Evolutionary conservation across 768 basidiomycete genomes (phyloP), one percentile per base, ranked within the genome.

Genomic region (Rhizopogon sp.): DNA sequence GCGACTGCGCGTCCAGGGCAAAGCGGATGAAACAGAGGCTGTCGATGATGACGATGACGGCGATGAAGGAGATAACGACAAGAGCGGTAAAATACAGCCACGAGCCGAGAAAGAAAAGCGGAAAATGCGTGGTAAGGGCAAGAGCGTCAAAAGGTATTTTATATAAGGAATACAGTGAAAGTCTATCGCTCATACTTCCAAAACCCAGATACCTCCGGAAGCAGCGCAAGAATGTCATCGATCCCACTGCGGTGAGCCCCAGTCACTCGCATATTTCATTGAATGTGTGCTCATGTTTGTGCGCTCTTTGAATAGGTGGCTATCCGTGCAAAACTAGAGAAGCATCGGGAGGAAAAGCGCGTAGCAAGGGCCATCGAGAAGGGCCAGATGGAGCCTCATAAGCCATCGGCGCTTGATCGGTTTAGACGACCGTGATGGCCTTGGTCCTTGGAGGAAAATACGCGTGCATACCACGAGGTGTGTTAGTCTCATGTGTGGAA

Each of bases 161-260:
- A 6, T 0, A 13, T 22, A 20, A 13, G 7, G 8, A 17, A 47
- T 3, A 47, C 8, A 20, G 20, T 16, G 35, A 11, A 37, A 17
- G 11, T 11, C 33, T 43, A 6, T 40, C 31, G n/a, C 35, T 22
- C 10, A 14, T 50, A 42, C 17, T 14, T 28, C 7, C 13, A 5
- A 47, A 47, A 47, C 13, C 28, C 50, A 82, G 80, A 44, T 89
- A 84, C 68, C 69, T 97, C 58, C 80, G 90, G 63, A 97, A 94
- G 75, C 90, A 96, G 70, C 83, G 92, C 67, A 93, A 95, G 77
- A 97, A 98, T 64, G 90, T 98, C 46, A 82, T 98, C 58, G 94
- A 98, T 67, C 91, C 92, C 22, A 78, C 80, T 22, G 78, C 81
- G 22, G 88, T 90, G 53, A 53, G 80, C 74, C 13, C 44, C 29